These are phyloP conservation scores for Mycena kentingensis DNA, from an alignment of 768 basidiomycete genomes.

Conservation along the genomic window DNA sequence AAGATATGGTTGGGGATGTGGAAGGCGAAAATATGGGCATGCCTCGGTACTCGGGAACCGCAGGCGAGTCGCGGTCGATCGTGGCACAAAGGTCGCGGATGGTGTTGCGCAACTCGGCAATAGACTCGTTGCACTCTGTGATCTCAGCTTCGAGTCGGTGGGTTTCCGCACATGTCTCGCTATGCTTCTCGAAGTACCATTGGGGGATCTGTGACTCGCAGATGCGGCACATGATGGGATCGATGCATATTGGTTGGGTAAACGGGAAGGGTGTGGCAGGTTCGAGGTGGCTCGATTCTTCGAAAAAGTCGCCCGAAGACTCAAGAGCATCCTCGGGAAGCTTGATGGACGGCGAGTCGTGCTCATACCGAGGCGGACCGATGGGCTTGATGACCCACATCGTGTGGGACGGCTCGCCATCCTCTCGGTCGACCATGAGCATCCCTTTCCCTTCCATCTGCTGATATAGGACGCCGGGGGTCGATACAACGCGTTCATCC, in stretches of 20 bases:
- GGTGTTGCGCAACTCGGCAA: conserved; percentile 82
- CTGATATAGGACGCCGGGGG: conserved; percentile 61
- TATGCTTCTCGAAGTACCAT: conserved; percentile 99
- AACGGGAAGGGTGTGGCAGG: conserved; percentile 75
- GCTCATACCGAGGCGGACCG: conserved; percentile 67
- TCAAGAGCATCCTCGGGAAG: conserved; percentile 53
- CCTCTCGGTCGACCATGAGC: conserved; percentile 94
- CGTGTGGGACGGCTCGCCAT: conserved; percentile 86
- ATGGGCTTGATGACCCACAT: conserved; percentile 97
- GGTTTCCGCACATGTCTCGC: conserved; percentile 96
- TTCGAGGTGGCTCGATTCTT: conserved; percentile 39
- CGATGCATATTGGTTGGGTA: conserved; percentile 73
- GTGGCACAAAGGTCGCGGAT: conserved; percentile 76
- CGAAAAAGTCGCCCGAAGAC: conserved; percentile 41
- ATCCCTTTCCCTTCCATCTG: conserved; percentile 98
- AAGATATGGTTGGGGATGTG: conserved; percentile 68
- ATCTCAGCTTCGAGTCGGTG: conserved; percentile 97
- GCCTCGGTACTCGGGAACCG: conserved; percentile 81
- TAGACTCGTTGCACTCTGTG: conserved; percentile 88
- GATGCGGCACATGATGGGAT: conserved; percentile 91
- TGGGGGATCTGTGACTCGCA: conserved; percentile 96
- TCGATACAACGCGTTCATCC: conserved; percentile 53
- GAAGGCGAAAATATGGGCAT: conserved; percentile 81
- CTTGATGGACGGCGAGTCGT: conserved; percentile 61
- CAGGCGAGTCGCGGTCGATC: conserved; percentile 74